Base-by-base conservation (phyloP, 179 eudicot species). In the Gypsophila paniculata region DNA sequence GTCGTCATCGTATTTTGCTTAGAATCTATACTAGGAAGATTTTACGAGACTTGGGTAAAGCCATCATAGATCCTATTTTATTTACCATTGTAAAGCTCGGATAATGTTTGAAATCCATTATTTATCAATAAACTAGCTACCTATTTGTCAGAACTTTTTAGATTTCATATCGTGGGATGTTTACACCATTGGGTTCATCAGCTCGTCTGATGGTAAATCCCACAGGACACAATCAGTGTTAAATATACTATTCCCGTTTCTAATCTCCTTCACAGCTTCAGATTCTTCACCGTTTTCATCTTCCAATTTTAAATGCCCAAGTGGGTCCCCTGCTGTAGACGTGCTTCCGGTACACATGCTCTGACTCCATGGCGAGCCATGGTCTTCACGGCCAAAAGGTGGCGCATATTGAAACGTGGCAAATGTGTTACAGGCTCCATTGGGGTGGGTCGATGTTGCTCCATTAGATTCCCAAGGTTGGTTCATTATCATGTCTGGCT, bases 1-100 rank as follows among this genome's bases (percentile, higher is more conserved):
- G 38, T 86, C 91, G 17, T 88, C 96, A 55, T 91, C 97, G 46
- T 91, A 91, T 74, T 91, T 91, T 74, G 97, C 97, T 77, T 91
- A 80, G 82, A 75, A 15, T 26, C 51, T 71, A 25, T 18, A 14
- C 8, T 19, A 65, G 77, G 61, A 68, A 69, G 60, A 82, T 53
- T 32, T 64, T 23, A 23, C 73, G 17, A 63, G 44, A 66, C 58
- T 26, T 64, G 51, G 65, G 36, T 72, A 70, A 75, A 69, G 70
- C 71, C 69, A 75, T 77, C 61, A 22, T 58, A 69, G 77, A 72
- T 72, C 76, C 69, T 69, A n/a, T 72, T 68, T 78, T 73, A 79
- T 81, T 71, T 79, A 83, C 86, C 81, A 44, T 54, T 77, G 70
- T 71, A 79, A 72, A 69, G n/a, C 77, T 68, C 48, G 65, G 65